phyloP scores from a whole-genome alignment of 805 yeast genomes.

The Teunomyces lycoperdinae region DNA sequence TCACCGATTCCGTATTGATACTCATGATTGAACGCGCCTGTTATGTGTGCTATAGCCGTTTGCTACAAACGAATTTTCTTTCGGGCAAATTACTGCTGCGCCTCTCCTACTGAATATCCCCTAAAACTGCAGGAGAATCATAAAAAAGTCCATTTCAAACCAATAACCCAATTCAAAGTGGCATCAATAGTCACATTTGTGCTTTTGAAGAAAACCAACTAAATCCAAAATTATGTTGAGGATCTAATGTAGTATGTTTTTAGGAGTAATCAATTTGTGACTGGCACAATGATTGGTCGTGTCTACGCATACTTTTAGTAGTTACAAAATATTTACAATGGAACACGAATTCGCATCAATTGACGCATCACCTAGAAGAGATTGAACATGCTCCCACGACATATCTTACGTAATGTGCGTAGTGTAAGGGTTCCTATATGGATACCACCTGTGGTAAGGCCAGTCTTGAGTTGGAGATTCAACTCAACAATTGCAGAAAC shows the following conservation, averaged over 20 bases:
- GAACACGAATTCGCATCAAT: no score
- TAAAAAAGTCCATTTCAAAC: no score
- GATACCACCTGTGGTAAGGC: neutral
- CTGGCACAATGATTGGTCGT: neutral
- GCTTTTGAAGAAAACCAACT: no score
- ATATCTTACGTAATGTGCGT: neutral
- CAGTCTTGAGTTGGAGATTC: neutral
- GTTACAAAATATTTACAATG: no score
- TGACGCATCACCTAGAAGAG: neutral
- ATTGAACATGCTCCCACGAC: neutral
- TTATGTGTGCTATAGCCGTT: neutral
- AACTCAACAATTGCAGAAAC: neutral
- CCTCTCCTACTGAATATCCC: neutral
- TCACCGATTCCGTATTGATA: neutral
- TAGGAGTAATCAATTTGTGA: no score
- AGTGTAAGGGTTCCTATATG: neutral
- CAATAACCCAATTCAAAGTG: no score
- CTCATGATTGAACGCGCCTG: neutral
- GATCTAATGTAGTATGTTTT: no score
- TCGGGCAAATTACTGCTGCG: neutral
- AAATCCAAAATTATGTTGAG: no score
- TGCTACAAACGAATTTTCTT: no score
- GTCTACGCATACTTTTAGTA: neutral
- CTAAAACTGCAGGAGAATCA: no score
- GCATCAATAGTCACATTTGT: no score